Conservation (phyloP, 306 rosid genomes). For the Alnus rubra region DNA sequence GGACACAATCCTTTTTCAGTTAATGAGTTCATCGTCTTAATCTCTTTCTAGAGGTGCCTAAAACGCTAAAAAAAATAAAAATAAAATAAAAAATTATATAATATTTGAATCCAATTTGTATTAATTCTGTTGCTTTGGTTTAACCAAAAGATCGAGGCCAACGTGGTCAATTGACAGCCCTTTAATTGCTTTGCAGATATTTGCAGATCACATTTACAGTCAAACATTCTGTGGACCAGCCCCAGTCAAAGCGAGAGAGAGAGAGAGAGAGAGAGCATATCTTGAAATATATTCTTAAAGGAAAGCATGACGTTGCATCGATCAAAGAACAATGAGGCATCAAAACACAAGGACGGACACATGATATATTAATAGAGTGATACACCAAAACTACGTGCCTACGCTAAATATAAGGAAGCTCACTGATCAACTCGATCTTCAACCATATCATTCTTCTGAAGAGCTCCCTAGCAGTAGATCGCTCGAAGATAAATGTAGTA, state of each 20-base stretch:
- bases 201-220: conserved; percentile 12
- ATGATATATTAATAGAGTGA: conserved; percentile 32
- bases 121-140: neutral
- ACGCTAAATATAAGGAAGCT: conserved; percentile 13
- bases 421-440: conserved; percentile 9
- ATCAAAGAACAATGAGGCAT: too few relatives aligned
- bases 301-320: too few relatives aligned
- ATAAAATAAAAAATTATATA: too few relatives aligned
- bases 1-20: too few relatives aligned
- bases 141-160: conserved; percentile 10
- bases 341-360: conserved; percentile 30
- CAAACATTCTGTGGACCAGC: conserved; percentile 54
- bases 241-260: conserved; percentile 23
- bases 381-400: conserved; percentile 42
- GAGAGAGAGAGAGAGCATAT: conserved; percentile 28
- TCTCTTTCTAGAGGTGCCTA: too few relatives aligned
- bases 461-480: neutral
- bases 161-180: conserved; percentile 26
- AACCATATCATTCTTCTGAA: conserved; percentile 1
- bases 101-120: neutral
- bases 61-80: too few relatives aligned
- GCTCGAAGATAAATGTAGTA: neutral
- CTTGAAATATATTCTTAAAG: conserved; percentile 8
- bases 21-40: too few relatives aligned
- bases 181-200: conserved; percentile 15